Evolutionary conservation across 164 flowering plant species (phyloP), one percentile per base, ranked within the genome.

Genomic region (Dillenia suffruticosa): DNA sequence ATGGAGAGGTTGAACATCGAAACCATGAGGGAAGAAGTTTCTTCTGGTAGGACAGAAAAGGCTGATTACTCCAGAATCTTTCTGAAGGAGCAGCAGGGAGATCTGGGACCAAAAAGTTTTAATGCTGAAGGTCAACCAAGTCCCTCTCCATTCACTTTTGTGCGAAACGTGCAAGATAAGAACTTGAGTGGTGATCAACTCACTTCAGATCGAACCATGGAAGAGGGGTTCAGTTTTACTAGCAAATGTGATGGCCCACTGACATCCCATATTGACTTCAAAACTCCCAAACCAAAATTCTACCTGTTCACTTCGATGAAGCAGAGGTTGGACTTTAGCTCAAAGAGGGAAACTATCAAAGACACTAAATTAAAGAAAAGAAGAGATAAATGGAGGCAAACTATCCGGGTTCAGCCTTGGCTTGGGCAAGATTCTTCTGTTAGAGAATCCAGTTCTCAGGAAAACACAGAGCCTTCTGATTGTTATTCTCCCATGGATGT

Each of bases 401-500:
- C 72, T 63, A 52, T 46, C 19, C 43, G 72, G 56, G 68, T 68
- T 50, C 83, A 68, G 40, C 68, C 54, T 48, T 68, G 69, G 73
- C 64, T 61, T 62, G 79, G 66, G 48, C 74, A 69, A 17, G 74
- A 77, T 51, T 72, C 66, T 68, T 61, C 68, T 51, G 53, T 76
- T 9, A 74, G 46, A 63, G 84, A 66, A 63, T 71, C 54, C 46
- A 68, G 57, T 66, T 72, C 71, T 40, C 74, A 66, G 49, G 82
- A 72, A 51, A 75, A 64, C 57, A 45, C 68, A 5, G 85, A 82
- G 59, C 78, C 82, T 51, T 73, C 82, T 55, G 84, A 71, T 17
- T 70, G 82, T 54, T 84, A 79, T 80, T 85, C 97, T 8, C 98
- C 98, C 12, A 90, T 94, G 96, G 97, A 91, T 51, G 66, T 84